Evolutionary conservation across 192 early-diverging fungal genomes (phyloP), one percentile per base, ranked within the genome.

Genomic region (Lunasporangiospora selenospora): DNA sequence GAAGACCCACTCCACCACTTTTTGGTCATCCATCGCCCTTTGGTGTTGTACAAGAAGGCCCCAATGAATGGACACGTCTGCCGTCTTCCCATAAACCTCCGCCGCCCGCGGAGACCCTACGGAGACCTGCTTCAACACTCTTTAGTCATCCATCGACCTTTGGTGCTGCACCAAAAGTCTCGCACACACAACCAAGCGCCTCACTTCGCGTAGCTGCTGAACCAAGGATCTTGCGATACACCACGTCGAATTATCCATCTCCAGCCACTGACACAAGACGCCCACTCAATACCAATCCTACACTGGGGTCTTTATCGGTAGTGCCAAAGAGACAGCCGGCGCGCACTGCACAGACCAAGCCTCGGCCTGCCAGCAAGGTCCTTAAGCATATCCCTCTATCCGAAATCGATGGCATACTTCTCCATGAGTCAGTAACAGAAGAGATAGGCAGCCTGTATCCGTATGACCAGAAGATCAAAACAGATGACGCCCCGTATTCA

Each of bases 361-460:
- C 15, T n/a, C 40, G 15, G 10, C 23, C 37, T 54, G 15, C 37
- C 6, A n/a, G n/a, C n/a, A 13, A 41, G 39, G 33, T 43, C 30
- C 40, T 16, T 56, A 30, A 5, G 54, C 40, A 23, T 43, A 42
- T 32, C 54, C 18, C 54, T 32, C 54, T 38, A 56, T 31, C 39
- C 29, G 54, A 56, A 56, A 21, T 56, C 29, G 54, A 56, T 12
- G 54, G 54, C 30, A 19, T 31, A 12, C 19, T 43, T 32, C 54
- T 56, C 44, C 54, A 44, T 56, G 38, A 24, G 44, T 41, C 30
- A 44, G 54, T 56, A n/a, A 31, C 16, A 43, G 54, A 23, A 43
- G 18, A 9, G 30, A 41, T 43, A 33, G 27, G 32, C 13, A 41
- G 32, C 29, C 40, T 26, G 3, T 56, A 56, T 19, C 23, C 7